Evolutionary conservation across 2,329 filamentous ascomycete species (phyloP).

Genomic region (Fusarium scirpi): DNA sequence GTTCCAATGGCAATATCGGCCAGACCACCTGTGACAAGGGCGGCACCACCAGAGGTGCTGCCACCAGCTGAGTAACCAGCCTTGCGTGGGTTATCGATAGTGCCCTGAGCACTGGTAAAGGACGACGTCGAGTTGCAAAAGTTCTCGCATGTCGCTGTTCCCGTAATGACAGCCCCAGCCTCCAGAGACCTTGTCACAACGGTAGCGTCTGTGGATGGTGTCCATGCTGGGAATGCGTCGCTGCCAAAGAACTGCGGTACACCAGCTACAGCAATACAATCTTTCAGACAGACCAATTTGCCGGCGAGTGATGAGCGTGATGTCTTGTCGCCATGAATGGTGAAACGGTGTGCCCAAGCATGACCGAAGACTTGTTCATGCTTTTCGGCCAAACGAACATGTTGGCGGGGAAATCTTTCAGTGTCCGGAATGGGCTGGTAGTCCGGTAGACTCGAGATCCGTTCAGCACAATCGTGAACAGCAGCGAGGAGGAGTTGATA

Average conservation of each 20-base stretch:
- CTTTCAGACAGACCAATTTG: constrained; percentile 64
- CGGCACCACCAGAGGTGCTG: constrained; percentile 61
- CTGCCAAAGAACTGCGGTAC: constrained; percentile 66
- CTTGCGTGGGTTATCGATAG: constrained; percentile 59
- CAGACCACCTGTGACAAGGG: constrained; percentile 58
- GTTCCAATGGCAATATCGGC: constrained; percentile 61
- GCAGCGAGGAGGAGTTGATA: constrained; percentile 63
- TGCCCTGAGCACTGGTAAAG: constrained; percentile 60
- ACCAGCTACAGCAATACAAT: constrained; percentile 65
- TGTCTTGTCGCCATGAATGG: constrained; percentile 51
- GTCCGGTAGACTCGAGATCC: constrained; percentile 58
- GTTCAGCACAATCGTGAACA: constrained; percentile 63
- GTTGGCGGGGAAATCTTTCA: constrained; percentile 58
- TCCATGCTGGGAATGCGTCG: constrained; percentile 63
- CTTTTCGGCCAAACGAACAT: constrained; percentile 56
- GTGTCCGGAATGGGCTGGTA: constrained; percentile 58
- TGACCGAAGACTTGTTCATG: constrained; percentile 57
- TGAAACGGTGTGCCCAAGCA: constrained; percentile 64
- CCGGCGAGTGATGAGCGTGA: constrained; percentile 48
- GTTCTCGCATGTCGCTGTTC: constrained; percentile 65
- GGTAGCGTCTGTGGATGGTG: constrained; percentile 64
- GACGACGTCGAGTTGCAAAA: constrained; percentile 63
- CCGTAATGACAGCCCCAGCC: constrained; percentile 63
- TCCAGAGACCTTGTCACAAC: constrained; percentile 64
- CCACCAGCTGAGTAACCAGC: constrained; percentile 62